Evolutionary conservation across 331 rosid species (phyloP), one percentile per base, ranked within the genome.

Genomic region (Prunus yedoensis): DNA sequence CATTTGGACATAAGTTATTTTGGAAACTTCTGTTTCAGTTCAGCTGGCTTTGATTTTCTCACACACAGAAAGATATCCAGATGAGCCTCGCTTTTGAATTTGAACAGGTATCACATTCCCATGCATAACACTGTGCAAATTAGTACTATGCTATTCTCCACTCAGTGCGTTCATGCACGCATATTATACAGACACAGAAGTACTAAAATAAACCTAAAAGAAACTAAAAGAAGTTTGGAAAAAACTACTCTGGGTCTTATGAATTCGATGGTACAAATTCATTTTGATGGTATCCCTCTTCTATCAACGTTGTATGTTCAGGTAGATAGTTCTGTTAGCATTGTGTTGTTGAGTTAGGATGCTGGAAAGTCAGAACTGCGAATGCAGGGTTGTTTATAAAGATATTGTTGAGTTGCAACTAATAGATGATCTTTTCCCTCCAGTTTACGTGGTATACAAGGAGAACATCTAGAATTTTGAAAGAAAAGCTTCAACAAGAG

Each of bases 41-140:
- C 89, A 90, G 90, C 83, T 95, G 87, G 98, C 81, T 84, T 89
- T 95, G 90, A 87, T 89, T 83, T 95, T 95, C 81, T 76, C 96
- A 8, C 99, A 95, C 82, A 90, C 94, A 74, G 91, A 91, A 83
- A 95, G 62, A 58, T 95, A 95, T 88, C 99, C 99, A 5, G 98
- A 95, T 20, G 99, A 95, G 77, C 96, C 97, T 81, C 99, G 2
- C 98, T 95, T 84, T 75, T 95, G 80, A 95, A 87, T 74, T 80
- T 95, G 80, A 91, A 73, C 85, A 95, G 97, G 99, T 89, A 76
- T 50, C 30, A 17, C 66, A 38, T 38, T 43, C 66, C 43, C 16
- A 32, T 38, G 25, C 68, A 38, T 30, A 28, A 58, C 25, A 66
- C 13, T n/a, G 21, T 27, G 35, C 66, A 12, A 50, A 57, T 5